phyloP scores from a whole-genome alignment of 2,329 filamentous ascomycete species.

The Pleomassaria siparia region DNA sequence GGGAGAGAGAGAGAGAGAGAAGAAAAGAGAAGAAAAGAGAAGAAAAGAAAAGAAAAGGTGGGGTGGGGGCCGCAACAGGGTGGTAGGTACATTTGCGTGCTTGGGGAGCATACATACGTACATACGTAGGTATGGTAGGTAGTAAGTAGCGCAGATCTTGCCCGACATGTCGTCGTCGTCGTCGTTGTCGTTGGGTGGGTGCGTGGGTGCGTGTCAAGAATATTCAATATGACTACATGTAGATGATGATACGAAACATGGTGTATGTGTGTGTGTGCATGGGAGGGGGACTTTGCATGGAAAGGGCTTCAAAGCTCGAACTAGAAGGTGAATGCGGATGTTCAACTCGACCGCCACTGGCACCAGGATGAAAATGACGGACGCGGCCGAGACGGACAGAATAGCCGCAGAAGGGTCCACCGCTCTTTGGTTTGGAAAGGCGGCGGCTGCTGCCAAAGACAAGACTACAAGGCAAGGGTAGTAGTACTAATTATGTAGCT shows the following conservation, averaged over 20 bases:
- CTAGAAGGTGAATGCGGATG: constrained; percentile 1
- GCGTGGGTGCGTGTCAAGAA: background rate
- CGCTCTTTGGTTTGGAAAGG: constrained; percentile 8
- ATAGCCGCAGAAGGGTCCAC: constrained; percentile 12
- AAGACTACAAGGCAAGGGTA: too few species aligned
- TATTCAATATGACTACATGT: background rate
- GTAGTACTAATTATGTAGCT: too few species aligned
- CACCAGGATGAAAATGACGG: constrained; percentile 4
- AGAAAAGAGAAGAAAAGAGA: background rate
- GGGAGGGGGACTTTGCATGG: background rate
- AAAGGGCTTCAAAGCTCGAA: background rate
- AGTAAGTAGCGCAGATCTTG: too few species aligned
- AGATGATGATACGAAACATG: background rate
- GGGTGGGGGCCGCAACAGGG: too few species aligned
- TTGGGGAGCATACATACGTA: background rate
- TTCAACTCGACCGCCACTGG: constrained; percentile 1
- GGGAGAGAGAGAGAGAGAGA: background rate
- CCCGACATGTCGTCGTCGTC: too few species aligned
- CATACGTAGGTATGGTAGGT: too few species aligned
- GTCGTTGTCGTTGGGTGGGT: too few species aligned
- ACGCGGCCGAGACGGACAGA: constrained; percentile 8
- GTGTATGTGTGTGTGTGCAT: background rate
- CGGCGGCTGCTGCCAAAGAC: too few species aligned
- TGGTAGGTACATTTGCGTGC: too few species aligned
- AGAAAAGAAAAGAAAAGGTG: too few species aligned